Percentiles rank a stretch among this genome's conserved stretches.
These are phyloP conservation scores for Clonostachys sp. DNA, from an alignment of 2,329 filamentous ascomycete genomes.

Conservation along the genomic window DNA sequence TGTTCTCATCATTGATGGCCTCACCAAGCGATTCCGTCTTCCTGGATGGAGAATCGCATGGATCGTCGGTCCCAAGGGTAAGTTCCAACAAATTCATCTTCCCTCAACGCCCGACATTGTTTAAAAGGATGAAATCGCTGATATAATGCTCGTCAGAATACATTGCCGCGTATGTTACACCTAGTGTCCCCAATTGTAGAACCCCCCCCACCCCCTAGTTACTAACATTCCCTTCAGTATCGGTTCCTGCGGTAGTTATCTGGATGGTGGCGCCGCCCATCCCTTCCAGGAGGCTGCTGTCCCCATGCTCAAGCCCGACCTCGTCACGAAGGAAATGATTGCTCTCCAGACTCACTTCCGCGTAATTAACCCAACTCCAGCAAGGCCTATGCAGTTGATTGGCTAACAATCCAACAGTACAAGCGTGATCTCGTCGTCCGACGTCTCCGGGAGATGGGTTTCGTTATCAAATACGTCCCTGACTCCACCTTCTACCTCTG, in stretches of 20 bases:
- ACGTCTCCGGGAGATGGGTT: conserved; percentile 80
- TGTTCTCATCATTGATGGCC: conserved; percentile 89
- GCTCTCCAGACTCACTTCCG: conserved; percentile 86
- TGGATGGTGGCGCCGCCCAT: conserved; percentile 90
- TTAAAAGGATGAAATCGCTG: conserved; percentile 4
- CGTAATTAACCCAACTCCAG: conserved; percentile 22
- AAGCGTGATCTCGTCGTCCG: conserved; percentile 90
- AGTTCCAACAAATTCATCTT: conserved; percentile 5
- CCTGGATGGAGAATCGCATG: conserved; percentile 96
- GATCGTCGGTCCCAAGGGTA: conserved; percentile 83
- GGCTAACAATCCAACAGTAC: conserved; percentile 36
- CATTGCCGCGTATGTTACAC: conserved; percentile 63
- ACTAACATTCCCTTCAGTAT: conserved; percentile 43
- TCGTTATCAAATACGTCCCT: conserved; percentile 77
- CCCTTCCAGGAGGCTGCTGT: conserved; percentile 94
- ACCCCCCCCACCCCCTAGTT: background rate
- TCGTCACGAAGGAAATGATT: conserved; percentile 81
- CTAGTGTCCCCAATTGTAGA: background rate
- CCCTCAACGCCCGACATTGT: background rate
- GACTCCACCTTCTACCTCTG: conserved; percentile 91
- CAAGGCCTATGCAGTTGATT: background rate
- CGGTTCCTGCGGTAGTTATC: conserved; percentile 86
- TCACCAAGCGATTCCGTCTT: conserved; percentile 94
- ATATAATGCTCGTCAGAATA: conserved; percentile 53
- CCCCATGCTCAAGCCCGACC: conserved; percentile 81